Percentiles rank a stretch among this genome's conserved stretches.
Conservation (phyloP, 1,284 basidiomycete species). For the Cryptococcus wingfieldii region DNA sequence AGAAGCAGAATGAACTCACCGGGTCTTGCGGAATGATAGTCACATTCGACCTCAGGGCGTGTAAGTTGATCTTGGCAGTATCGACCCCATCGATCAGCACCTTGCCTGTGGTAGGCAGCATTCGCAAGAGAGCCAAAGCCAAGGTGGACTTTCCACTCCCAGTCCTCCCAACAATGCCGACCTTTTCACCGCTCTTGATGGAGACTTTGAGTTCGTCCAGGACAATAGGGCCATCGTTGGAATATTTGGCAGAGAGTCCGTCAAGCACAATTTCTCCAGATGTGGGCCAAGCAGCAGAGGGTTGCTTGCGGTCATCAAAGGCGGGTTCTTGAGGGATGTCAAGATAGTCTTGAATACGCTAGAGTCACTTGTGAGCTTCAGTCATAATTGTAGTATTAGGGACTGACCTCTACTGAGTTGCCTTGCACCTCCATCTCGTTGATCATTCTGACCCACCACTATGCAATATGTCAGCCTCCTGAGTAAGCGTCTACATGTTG, state of each 20-base stretch:
- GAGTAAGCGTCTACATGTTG: background rate
- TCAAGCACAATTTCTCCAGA: slow-evolving; percentile 65
- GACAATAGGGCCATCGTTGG: slow-evolving; percentile 51
- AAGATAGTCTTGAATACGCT: slow-evolving; percentile 66
- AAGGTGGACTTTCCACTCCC: slow-evolving; percentile 66
- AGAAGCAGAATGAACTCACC: slow-evolving; percentile 15
- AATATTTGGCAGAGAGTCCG: slow-evolving; percentile 48
- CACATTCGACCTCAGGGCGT: slow-evolving; percentile 54
- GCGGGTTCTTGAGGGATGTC: slow-evolving; percentile 66
- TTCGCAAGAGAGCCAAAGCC: slow-evolving; percentile 49
- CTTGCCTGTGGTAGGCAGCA: slow-evolving; percentile 58
- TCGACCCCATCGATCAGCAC: slow-evolving; percentile 49
- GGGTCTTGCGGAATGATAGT: slow-evolving; percentile 63
- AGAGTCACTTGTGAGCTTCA: background rate
- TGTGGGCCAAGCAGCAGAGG: slow-evolving; percentile 74
- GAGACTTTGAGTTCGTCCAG: slow-evolving; percentile 58
- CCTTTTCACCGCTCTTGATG: slow-evolving; percentile 59
- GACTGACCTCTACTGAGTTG: slow-evolving; percentile 55
- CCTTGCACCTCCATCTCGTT: slow-evolving; percentile 51
- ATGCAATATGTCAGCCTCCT: slow-evolving; percentile 2
- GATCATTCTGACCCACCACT: slow-evolving; percentile 43
- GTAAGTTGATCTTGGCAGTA: slow-evolving; percentile 58
- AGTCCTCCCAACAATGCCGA: slow-evolving; percentile 65
- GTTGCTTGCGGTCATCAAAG: slow-evolving; percentile 53
- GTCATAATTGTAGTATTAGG: background rate